Conservation (phyloP, 2,329 filamentous ascomycete species). For the Aspergillus japonicus region DNA sequence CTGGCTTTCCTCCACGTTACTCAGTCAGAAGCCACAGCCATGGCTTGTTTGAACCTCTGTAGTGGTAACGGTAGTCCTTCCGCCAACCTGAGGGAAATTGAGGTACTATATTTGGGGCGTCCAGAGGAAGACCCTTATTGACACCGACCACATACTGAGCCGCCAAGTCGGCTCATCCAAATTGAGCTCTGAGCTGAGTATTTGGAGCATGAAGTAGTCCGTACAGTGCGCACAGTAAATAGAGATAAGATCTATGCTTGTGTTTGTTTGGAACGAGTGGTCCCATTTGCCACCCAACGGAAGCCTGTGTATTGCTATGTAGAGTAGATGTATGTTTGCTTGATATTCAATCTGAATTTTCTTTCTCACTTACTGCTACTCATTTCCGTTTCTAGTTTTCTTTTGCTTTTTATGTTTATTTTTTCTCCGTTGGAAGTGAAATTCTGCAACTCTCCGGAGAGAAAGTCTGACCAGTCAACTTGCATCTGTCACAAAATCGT, state of each 20-base stretch:
- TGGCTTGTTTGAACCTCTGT: neutral
- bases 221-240: neutral
- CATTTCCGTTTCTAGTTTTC: neutral
- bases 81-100: constrained; percentile 5
- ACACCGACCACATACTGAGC: neutral
- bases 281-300: neutral
- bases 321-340: neutral
- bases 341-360: neutral
- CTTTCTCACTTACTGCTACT: neutral
- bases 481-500: constrained; percentile 9
- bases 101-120: constrained; percentile 5
- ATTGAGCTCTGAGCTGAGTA: neutral
- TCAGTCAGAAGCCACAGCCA: neutral
- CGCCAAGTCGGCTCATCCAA: neutral
- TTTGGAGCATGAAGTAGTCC: neutral
- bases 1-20: neutral
- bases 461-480: constrained; percentile 6
- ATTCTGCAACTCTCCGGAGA: constrained; percentile 2
- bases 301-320: neutral
- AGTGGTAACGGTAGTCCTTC: neutral
- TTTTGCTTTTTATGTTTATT: neutral
- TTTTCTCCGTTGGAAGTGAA: neutral
- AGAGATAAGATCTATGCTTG: constrained; percentile 3
- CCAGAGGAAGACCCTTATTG: neutral
- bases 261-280: constrained; percentile 1